Percentiles rank a stretch among this genome's conserved stretches.
These are phyloP conservation scores for Cercospora sesami DNA, from an alignment of 2,329 filamentous ascomycete genomes.

Conservation along the genomic window DNA sequence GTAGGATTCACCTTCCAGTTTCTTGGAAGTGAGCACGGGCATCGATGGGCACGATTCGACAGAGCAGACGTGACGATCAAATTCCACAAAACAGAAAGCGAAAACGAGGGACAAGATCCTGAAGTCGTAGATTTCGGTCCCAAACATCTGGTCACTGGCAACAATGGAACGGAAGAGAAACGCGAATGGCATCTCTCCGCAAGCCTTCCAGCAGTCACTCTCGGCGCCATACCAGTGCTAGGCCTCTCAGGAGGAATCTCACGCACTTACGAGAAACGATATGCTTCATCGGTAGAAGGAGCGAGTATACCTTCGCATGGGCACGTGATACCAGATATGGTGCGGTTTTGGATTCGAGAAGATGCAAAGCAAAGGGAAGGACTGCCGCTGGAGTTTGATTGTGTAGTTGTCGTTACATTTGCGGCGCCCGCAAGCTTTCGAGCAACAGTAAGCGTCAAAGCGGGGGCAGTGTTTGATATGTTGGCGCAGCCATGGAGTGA, in stretches of 20 bases:
- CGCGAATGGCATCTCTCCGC: slow-evolving; percentile 16
- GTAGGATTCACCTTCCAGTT: slow-evolving; percentile 23
- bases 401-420: slow-evolving; percentile 17
- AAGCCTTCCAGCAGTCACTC: slow-evolving; percentile 11
- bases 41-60: slow-evolving; percentile 14
- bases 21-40: not conserved
- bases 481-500: slow-evolving; percentile 19
- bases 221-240: not conserved
- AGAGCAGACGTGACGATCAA: slow-evolving; percentile 19
- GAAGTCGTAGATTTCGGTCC: slow-evolving; percentile 20
- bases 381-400: slow-evolving; percentile 18
- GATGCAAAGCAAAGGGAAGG: slow-evolving; percentile 11
- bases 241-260: not conserved
- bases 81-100: slow-evolving; percentile 1
- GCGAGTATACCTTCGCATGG: slow-evolving; percentile 12
- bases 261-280: slow-evolving; percentile 4
- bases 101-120: not conserved
- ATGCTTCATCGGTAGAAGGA: slow-evolving; percentile 8
- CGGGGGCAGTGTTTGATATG: slow-evolving; percentile 21
- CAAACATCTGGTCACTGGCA: slow-evolving; percentile 14
- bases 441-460: slow-evolving; percentile 17
- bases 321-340: slow-evolving; percentile 4
- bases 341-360: slow-evolving; percentile 18
- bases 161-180: slow-evolving; percentile 15
- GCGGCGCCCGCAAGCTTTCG: slow-evolving; percentile 1